Percentiles rank a stretch among this genome's conserved stretches.
Evolutionary conservation across 768 basidiomycete genomes (phyloP).

Genomic region (Podaxis sp.): DNA sequence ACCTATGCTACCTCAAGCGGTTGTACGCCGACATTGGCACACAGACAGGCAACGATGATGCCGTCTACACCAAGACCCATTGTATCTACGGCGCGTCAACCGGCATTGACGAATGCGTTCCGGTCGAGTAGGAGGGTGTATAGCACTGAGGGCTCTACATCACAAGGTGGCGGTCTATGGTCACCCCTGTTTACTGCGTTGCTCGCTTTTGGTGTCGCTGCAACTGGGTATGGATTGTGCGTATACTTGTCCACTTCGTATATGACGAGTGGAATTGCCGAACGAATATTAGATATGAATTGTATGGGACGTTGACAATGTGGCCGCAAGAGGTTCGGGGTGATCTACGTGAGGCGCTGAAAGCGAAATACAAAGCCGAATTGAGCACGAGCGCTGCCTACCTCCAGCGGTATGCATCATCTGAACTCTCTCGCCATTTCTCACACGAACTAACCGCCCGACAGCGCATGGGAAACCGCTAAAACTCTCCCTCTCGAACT

Average conservation of each 20-base stretch:
- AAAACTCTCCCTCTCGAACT: constrained; percentile 34
- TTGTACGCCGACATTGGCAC: not conserved
- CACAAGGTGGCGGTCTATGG: constrained; percentile 5
- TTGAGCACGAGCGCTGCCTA: constrained; percentile 44
- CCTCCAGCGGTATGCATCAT: constrained; percentile 43
- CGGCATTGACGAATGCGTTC: not conserved
- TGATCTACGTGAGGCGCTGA: constrained; percentile 63
- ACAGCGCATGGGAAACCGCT: constrained; percentile 28
- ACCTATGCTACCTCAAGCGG: not conserved
- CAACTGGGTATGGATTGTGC: constrained; percentile 31
- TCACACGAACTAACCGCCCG: constrained; percentile 9
- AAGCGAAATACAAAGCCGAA: constrained; percentile 57
- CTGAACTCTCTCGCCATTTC: not conserved
- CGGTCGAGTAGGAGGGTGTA: not conserved
- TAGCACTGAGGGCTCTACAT: constrained; percentile 3
- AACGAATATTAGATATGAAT: constrained; percentile 21
- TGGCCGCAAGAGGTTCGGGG: constrained; percentile 63
- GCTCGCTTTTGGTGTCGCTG: constrained; percentile 26
- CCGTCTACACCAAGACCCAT: not conserved
- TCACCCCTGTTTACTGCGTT: constrained; percentile 24
- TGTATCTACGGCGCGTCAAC: not conserved
- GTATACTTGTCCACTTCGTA: constrained; percentile 6
- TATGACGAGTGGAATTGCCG: not conserved
- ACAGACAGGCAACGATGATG: not conserved
- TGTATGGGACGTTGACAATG: constrained; percentile 52